Evolutionary conservation across 495 filamentous ascomycete genomes (phyloP).

Genomic region (Podospora pseudopauciseta): DNA sequence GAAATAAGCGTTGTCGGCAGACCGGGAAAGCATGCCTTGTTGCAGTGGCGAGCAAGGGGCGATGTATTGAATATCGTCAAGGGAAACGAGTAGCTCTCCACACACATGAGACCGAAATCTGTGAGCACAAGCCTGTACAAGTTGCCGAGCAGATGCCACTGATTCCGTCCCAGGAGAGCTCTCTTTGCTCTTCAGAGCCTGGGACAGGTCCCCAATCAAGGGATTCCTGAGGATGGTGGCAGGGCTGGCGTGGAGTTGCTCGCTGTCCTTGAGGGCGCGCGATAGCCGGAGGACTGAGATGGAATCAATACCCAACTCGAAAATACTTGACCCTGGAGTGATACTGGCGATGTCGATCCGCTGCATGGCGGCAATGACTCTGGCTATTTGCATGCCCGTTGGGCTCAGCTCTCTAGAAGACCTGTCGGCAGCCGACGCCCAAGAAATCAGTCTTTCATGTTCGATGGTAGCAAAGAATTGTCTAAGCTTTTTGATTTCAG

Average conservation of each 20-base stretch:
- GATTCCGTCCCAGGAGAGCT: not conserved
- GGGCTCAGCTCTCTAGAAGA: conserved; percentile 27
- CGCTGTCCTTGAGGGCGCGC: conserved; percentile 47
- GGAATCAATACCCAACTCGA: conserved; percentile 78
- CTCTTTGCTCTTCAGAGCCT: conserved; percentile 11
- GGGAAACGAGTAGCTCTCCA: conserved; percentile 41
- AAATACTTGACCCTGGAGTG: conserved; percentile 59
- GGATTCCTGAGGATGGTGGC: conserved; percentile 65
- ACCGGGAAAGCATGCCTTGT: conserved; percentile 69
- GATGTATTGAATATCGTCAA: conserved; percentile 60
- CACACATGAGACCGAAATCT: conserved; percentile 33
- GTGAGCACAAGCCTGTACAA: conserved; percentile 32
- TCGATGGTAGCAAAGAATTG: conserved; percentile 56
- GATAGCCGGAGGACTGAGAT: conserved; percentile 69
- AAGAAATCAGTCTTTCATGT: conserved; percentile 50
- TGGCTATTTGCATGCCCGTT: conserved; percentile 46
- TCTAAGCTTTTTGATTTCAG: conserved; percentile 59
- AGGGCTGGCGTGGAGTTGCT: conserved; percentile 55
- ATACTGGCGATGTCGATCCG: conserved; percentile 43
- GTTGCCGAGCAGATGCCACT: conserved; percentile 20
- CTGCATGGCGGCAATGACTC: conserved; percentile 51
- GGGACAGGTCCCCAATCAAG: conserved; percentile 24
- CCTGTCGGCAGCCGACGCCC: conserved; percentile 5
- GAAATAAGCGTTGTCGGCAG: conserved; percentile 62
- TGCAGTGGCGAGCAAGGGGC: conserved; percentile 76